These are phyloP conservation scores for Venturia carpophila DNA, from an alignment of 2,329 filamentous ascomycete species.

Conservation along the genomic window DNA sequence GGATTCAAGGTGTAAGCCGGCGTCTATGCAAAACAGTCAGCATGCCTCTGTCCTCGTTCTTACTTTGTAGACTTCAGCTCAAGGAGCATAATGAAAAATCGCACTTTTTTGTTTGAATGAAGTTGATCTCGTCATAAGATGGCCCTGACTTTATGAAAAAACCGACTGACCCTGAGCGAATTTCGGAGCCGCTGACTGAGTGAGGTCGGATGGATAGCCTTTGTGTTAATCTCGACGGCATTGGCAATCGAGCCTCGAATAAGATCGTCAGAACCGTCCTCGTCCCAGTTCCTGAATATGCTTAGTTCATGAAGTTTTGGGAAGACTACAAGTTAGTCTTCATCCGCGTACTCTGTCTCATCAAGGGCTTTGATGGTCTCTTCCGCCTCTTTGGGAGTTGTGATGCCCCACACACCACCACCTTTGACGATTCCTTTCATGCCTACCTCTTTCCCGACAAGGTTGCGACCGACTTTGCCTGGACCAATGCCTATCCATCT, in stretches of 20 bases:
- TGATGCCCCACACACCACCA: slow-evolving; percentile 88
- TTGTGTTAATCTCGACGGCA: neutral
- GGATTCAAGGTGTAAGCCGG: slow-evolving; percentile 18
- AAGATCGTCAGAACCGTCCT: neutral
- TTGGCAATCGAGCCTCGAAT: neutral
- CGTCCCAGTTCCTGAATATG: slow-evolving; percentile 13
- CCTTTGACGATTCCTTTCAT: slow-evolving; percentile 78
- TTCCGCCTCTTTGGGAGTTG: slow-evolving; percentile 56
- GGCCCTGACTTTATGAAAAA: neutral
- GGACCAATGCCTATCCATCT: slow-evolving; percentile 90
- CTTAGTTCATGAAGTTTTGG: slow-evolving; percentile 8
- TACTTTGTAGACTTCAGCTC: neutral
- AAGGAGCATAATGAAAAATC: neutral
- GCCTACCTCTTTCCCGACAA: slow-evolving; percentile 92
- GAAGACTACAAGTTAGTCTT: slow-evolving; percentile 26
- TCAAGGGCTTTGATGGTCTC: slow-evolving; percentile 40
- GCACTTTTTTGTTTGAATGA: neutral
- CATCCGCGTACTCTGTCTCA: slow-evolving; percentile 36
- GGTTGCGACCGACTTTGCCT: slow-evolving; percentile 84
- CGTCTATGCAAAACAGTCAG: neutral
- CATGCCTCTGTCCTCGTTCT: neutral
- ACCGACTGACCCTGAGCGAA: neutral
- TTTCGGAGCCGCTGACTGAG: neutral
- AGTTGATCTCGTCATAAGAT: neutral
- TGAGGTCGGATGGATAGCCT: neutral